A percentile compares a stretch with the other conserved stretches of the same genome.
Evolutionary conservation across 139 green algal species (phyloP).

Genomic region (Medakamo hakoo): DNA sequence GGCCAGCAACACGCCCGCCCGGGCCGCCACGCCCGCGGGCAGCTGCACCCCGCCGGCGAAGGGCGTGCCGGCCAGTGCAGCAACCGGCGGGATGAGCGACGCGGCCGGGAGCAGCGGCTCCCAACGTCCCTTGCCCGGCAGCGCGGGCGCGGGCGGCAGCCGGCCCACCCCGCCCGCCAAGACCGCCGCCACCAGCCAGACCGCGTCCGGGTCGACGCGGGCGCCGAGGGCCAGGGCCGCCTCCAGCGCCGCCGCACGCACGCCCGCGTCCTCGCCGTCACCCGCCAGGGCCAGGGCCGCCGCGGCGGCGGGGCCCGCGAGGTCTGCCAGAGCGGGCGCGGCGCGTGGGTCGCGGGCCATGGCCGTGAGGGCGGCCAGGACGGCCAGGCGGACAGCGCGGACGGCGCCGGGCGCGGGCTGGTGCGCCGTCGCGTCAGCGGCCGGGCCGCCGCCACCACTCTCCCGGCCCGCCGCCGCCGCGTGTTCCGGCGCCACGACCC

Average conservation of each 20-base stretch:
- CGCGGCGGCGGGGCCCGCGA: too few species aligned
- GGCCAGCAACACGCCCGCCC: too few species aligned
- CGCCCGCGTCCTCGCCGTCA: not conserved
- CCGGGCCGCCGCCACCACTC: too few species aligned
- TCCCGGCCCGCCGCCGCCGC: too few species aligned
- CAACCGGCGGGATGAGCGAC: too few species aligned
- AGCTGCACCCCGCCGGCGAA: too few species aligned
- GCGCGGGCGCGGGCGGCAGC: too few species aligned
- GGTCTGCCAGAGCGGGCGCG: not conserved
- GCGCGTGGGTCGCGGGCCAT: not conserved
- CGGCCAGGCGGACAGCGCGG: not conserved
- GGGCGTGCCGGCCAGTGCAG: too few species aligned
- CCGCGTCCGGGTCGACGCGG: not conserved
- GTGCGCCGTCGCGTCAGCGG: not conserved
- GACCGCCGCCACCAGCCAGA: not conserved
- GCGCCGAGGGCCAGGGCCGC: not conserved
- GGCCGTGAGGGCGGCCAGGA: not conserved
- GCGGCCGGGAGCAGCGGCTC: too few species aligned
- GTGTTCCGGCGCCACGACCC: too few species aligned
- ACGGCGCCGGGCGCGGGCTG: not conserved
- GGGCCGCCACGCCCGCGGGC: too few species aligned
- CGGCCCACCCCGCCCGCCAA: not conserved
- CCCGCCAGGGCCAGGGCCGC: not conserved
- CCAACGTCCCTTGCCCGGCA: too few species aligned
- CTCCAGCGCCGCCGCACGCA: not conserved